phyloP scores from a whole-genome alignment of 1,139 yeast genomes.

The Chernovozyma aurita region DNA sequence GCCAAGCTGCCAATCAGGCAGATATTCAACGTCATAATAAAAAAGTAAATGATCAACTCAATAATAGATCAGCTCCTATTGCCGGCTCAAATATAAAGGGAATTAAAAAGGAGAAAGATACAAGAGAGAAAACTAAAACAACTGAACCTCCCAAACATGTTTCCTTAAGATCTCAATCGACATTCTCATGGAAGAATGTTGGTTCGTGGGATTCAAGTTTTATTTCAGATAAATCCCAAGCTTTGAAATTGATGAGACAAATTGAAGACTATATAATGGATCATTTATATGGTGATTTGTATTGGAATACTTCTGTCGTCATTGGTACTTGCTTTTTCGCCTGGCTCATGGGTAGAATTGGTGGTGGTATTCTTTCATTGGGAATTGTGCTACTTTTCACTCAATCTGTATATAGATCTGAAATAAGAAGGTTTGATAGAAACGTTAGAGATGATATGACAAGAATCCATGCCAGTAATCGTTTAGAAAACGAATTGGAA shows the following conservation, averaged over 20 bases:
- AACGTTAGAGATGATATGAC: constrained; percentile 71
- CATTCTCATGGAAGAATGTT: constrained; percentile 39
- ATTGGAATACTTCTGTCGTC: constrained; percentile 60
- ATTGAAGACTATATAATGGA: constrained; percentile 62
- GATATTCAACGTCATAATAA: no score
- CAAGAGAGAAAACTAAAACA: not conserved
- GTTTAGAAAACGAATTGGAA: constrained; percentile 59
- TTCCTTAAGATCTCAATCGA: constrained; percentile 26
- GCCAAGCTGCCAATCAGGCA: no score
- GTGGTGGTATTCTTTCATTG: constrained; percentile 57
- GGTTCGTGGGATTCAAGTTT: constrained; percentile 35
- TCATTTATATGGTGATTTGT: constrained; percentile 67
- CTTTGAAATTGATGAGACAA: constrained; percentile 21
- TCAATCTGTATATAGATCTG: constrained; percentile 63
- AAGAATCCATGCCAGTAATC: constrained; percentile 55
- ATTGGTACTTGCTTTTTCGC: constrained; percentile 70
- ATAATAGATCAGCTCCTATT: constrained; percentile 18
- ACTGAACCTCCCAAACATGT: no score
- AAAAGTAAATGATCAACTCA: constrained; percentile 15
- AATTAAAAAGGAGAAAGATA: constrained; percentile 8
- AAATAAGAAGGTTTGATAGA: constrained; percentile 68
- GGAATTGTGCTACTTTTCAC: constrained; percentile 56
- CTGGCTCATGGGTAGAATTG: constrained; percentile 55
- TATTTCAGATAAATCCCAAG: constrained; percentile 20
- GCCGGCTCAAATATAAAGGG: constrained; percentile 18